Base-by-base conservation (phyloP, 2,329 filamentous ascomycete genomes). In the Trichophyton schoenleinii region DNA sequence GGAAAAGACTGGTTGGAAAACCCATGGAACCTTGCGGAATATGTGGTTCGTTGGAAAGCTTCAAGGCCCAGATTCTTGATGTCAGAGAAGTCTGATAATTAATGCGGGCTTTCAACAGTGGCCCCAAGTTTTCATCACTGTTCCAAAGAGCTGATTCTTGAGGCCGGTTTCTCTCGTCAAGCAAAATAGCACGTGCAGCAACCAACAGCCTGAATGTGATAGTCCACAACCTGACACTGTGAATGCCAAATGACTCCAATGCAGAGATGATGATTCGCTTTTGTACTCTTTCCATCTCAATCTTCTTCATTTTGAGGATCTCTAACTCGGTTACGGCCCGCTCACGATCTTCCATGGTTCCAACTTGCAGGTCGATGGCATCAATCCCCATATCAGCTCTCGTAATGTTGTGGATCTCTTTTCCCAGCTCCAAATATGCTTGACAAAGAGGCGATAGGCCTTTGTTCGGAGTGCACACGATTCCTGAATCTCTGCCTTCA, bases 251-350 rank as follows among this genome's bases (percentile, higher is more conserved):
- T 0, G 61, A 63, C 57, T 66, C 66, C 22, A 73, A 48, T 9
- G 67, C 64, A 22, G 71, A 67, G 20, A 73, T 65, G 15, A 71
- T 65, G 6, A 70, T 64, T n/a, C 67, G 66, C 57, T 71, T 72
- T 44, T 66, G 63, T 3, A 70, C 66, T 2, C 71, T 65, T 3
- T 61, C 63, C 60, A 69, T 69, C 9, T 70, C 66, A 3, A 65
- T 59, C 18, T 67, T 61, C 28, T 65, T 59, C 28, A 68, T 69
- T 42, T 66, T 67, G n/a, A 67, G 64, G 22, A 66, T n/a, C 20
- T 69, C 65, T n/a, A 67, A 66, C 52, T 67, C 64, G 5, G 63
- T 60, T 18, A 58, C 63, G 7, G 60, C 13, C 22, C 59, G 31
- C 63, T 66, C 9, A 64, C 61, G 28, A n/a, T 67, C 61, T 22